Percentiles rank a stretch among this genome's conserved stretches.
These are phyloP conservation scores for Zalaria obscura DNA, from an alignment of 2,329 filamentous ascomycete genomes.

Conservation along the genomic window DNA sequence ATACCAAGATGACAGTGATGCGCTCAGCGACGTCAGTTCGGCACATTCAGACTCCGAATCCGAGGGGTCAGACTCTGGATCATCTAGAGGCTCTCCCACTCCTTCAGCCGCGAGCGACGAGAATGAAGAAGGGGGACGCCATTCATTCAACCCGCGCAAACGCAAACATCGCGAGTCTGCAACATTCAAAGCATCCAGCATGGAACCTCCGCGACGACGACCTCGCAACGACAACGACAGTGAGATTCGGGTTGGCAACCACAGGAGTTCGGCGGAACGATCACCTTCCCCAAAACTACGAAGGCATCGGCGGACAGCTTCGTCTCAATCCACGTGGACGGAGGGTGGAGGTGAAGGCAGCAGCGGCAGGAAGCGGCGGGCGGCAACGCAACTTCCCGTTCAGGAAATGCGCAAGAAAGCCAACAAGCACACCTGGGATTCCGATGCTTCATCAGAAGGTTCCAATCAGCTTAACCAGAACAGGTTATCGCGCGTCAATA, in stretches of 20 bases:
- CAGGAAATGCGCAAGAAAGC: slow-evolving; percentile 14
- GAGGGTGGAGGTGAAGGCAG: slow-evolving; percentile 23
- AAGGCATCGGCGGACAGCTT: slow-evolving; percentile 48
- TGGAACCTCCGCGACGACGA: slow-evolving; percentile 4
- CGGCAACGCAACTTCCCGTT: slow-evolving; percentile 37
- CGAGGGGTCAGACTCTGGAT: neutral
- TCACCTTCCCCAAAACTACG: slow-evolving; percentile 48
- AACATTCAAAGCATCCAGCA: slow-evolving; percentile 7
- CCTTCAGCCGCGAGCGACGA: slow-evolving; percentile 1
- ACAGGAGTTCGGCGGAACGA: slow-evolving; percentile 16
- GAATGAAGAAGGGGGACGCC: slow-evolving; percentile 1
- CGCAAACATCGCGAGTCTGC: slow-evolving; percentile 22
- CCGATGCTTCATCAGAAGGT: slow-evolving; percentile 34
- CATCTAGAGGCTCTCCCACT: neutral
- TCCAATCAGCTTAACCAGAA: slow-evolving; percentile 47
- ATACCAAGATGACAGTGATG: slow-evolving; percentile 11
- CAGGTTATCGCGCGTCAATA: slow-evolving; percentile 36
- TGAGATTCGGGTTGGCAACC: neutral
- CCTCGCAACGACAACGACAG: slow-evolving; percentile 2
- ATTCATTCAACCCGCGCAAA: slow-evolving; percentile 20
- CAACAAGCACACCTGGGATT: slow-evolving; percentile 38
- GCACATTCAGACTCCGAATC: slow-evolving; percentile 8
- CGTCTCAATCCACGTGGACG: slow-evolving; percentile 47
- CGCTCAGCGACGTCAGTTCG: slow-evolving; percentile 15
- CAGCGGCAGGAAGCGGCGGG: slow-evolving; percentile 13